These are phyloP conservation scores for Colletotrichum noveboracense DNA, from an alignment of 2,329 filamentous ascomycete species.

Conservation along the genomic window DNA sequence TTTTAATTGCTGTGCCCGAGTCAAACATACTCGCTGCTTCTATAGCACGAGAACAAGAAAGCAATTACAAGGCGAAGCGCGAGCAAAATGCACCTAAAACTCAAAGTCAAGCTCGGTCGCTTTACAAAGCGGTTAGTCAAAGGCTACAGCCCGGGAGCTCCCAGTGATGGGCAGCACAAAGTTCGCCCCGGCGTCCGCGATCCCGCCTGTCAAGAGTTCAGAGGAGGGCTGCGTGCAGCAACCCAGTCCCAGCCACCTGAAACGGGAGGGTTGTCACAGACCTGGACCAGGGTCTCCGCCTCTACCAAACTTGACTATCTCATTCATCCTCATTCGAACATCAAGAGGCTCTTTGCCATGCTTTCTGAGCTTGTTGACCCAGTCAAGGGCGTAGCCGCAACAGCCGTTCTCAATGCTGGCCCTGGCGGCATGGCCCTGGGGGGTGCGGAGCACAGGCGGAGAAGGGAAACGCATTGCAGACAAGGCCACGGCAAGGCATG, in stretches of 20 bases:
- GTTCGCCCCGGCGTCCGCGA: constrained; percentile 6
- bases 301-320: background rate
- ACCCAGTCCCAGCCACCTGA: constrained; percentile 16
- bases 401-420: background rate
- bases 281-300: background rate
- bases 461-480: background rate
- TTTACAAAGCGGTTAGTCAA: constrained; percentile 20
- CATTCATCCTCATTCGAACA: background rate
- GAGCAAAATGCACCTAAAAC: background rate
- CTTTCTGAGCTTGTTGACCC: background rate
- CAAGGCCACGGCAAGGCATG: background rate
- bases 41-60: background rate
- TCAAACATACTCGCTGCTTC: background rate
- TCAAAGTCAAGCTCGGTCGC: background rate
- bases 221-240: background rate
- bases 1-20: background rate
- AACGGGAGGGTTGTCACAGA: constrained; percentile 23
- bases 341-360: background rate
- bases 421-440: background rate
- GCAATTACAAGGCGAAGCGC: background rate
- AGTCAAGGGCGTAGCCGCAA: constrained; percentile 1
- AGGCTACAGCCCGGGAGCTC: background rate
- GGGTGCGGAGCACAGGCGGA: background rate
- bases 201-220: constrained; percentile 16
- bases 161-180: background rate